Conservation (phyloP, 1,284 basidiomycete genomes). For the Thecaphora thlaspeos region DNA sequence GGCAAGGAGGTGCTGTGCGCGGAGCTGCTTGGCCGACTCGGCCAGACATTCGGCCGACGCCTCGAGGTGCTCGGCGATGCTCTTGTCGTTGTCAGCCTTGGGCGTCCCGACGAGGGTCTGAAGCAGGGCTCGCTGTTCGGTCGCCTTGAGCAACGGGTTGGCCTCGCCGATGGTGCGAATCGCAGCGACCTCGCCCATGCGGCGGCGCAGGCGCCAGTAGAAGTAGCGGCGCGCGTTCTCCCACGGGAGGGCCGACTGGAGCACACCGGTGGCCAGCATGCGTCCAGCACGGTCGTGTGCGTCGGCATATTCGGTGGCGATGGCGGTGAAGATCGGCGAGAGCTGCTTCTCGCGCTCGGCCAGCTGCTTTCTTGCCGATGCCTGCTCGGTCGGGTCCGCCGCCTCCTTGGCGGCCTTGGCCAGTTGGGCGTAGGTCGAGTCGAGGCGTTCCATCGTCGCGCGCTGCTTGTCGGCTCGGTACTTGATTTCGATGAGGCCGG, state of each 20-base stretch:
- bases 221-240: constrained; percentile 81
- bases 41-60: constrained; percentile 36
- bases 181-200: constrained; percentile 57
- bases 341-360: constrained; percentile 78
- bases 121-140: constrained; percentile 42
- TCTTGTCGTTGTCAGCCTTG: constrained; percentile 42
- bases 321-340: constrained; percentile 86
- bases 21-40: constrained; percentile 38
- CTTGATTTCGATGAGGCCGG: constrained; percentile 78
- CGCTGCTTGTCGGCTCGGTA: constrained; percentile 73
- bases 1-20: constrained; percentile 42
- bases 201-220: constrained; percentile 84
- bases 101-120: constrained; percentile 39
- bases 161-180: constrained; percentile 45
- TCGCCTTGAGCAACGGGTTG: constrained; percentile 51
- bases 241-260: constrained; percentile 71
- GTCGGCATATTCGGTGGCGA: constrained; percentile 92
- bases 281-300: constrained; percentile 92
- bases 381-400: constrained; percentile 66
- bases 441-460: constrained; percentile 88
- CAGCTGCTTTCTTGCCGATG: constrained; percentile 65
- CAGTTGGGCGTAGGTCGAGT: constrained; percentile 76
- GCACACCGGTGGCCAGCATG: constrained; percentile 90
- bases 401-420: constrained; percentile 68
- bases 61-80: constrained; percentile 49